Base-by-base conservation (phyloP, 2,329 filamentous ascomycete genomes). In the Aureobasidium subglaciale region DNA sequence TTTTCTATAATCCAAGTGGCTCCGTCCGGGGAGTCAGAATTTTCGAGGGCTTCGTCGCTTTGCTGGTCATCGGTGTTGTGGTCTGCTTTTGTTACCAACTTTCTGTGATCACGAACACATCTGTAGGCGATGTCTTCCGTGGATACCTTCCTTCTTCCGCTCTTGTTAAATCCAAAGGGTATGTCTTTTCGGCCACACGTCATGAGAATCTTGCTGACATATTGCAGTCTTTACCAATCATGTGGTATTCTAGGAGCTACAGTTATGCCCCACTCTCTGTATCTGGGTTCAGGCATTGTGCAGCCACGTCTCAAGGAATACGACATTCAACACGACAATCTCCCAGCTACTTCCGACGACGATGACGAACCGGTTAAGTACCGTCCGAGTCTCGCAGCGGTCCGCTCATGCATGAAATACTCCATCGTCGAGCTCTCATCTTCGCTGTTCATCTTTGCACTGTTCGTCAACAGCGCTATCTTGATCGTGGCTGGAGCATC, bases 171-270 rank as follows among this genome's bases (percentile, higher is more conserved):
- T 75, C 78, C 1, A 64, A 82, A 63, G 84, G 78, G 70, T 78
- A 62, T 58, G 70, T 58, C 6, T 8, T 22, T 16, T 10, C 37
- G 15, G 4, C 20, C 34, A 16, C 13, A 15, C 10, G 2, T 7
- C 7, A 30, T 9, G 38, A 5, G 3, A 9, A 11, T 1, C 7
- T n/a, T 25, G 63, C 69, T 16, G 43, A 69, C n/a, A 3, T 7
- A n/a, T 1, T 24, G 37, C 37, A 65, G 75, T 45, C 64, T 85
- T 0, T 88, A 87, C 65, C 84, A 87, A 68, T 80, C 86, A 1
- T 90, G 87, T 60, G 87, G 87, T 50, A 90, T 90, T 56, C 75
- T 90, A 0, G 87, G 87, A 2, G 87, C 87, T 3, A 90, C 87
- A 0, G 85, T 87, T 22, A 86, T 87, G 84, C 84, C 84, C 4